Percentiles rank a stretch among this genome's conserved stretches.
phyloP scores from a whole-genome alignment of 1,139 yeast species.

The Yamadazyma trypodendri region DNA sequence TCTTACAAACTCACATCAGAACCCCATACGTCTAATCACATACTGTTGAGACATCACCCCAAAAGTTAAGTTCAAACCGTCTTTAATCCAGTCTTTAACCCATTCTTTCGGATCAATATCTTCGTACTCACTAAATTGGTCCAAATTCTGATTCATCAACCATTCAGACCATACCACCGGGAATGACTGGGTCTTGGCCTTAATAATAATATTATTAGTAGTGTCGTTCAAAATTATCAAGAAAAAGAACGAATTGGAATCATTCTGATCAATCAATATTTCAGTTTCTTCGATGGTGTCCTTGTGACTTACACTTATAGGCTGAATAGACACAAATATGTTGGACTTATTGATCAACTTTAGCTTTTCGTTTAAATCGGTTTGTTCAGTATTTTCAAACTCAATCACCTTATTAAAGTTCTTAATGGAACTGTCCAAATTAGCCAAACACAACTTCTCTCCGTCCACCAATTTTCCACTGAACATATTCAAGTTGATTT shows the following conservation, averaged over 20 bases:
- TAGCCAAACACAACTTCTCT: conserved; percentile 86
- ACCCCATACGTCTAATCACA: conserved; percentile 90
- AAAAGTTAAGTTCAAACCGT: conserved; percentile 73
- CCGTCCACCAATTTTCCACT: conserved; percentile 80
- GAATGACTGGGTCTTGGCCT: conserved; percentile 82
- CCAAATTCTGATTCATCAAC: conserved; percentile 56
- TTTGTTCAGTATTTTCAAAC: conserved; percentile 23
- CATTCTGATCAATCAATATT: conserved; percentile 39
- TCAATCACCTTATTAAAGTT: conserved; percentile 31
- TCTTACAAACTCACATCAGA: conserved; percentile 18
- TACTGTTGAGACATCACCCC: conserved; percentile 90
- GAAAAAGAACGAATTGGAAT: conserved; percentile 51
- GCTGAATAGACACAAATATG: conserved; percentile 78
- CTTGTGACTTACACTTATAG: conserved; percentile 33
- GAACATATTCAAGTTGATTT: conserved; percentile 62
- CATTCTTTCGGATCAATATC: conserved; percentile 85
- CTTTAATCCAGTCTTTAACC: conserved; percentile 92
- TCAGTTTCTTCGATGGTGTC: conserved; percentile 19
- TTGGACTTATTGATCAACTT: conserved; percentile 49
- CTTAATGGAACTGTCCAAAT: conserved; percentile 70
- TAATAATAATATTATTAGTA: conserved; percentile 70
- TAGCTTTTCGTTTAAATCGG: conserved; percentile 20
- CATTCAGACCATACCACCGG: conserved; percentile 89
- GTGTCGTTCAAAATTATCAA: conserved; percentile 74
- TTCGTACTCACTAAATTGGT: conserved; percentile 26